These are phyloP conservation scores for Articulospora tetracladia DNA, from an alignment of 495 filamentous ascomycete genomes.

Conservation along the genomic window DNA sequence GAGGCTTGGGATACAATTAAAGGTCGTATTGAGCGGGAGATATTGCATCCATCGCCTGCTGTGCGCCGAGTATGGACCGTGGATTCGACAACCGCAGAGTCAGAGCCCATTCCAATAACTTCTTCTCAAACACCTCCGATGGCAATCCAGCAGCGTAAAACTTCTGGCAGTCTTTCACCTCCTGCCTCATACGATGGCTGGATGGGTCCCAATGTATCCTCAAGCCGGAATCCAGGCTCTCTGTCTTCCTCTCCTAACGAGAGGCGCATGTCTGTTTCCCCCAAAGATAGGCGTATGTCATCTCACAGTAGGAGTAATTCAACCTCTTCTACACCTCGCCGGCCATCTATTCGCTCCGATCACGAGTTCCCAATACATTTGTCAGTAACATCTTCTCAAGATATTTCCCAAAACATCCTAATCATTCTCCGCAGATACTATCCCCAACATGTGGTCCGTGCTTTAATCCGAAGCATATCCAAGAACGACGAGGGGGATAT, in stretches of 20 bases:
- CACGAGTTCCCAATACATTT: background rate
- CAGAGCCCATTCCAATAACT: background rate
- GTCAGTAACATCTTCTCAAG: background rate
- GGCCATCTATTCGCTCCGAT: background rate
- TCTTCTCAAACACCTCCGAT: background rate
- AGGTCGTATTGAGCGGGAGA: slow-evolving; percentile 11
- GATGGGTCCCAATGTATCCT: background rate
- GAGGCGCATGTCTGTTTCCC: background rate
- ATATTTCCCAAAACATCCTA: background rate
- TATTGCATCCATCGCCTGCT: slow-evolving; percentile 4
- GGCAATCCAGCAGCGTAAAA: background rate
- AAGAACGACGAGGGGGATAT: slow-evolving; percentile 8
- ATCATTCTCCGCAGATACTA: background rate
- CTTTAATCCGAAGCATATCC: background rate
- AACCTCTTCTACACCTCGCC: slow-evolving; percentile 1
- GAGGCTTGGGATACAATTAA: slow-evolving; percentile 10
- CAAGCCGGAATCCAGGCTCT: background rate
- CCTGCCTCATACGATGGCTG: background rate
- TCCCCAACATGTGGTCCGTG: background rate
- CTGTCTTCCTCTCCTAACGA: slow-evolving; percentile 2
- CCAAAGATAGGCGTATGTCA: background rate
- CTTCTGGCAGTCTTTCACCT: background rate
- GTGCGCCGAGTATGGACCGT: background rate
- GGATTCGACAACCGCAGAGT: background rate
- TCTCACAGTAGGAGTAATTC: slow-evolving; percentile 7